Base-by-base conservation (phyloP, 73 alveolate species). In the Loxodes magnus region DNA sequence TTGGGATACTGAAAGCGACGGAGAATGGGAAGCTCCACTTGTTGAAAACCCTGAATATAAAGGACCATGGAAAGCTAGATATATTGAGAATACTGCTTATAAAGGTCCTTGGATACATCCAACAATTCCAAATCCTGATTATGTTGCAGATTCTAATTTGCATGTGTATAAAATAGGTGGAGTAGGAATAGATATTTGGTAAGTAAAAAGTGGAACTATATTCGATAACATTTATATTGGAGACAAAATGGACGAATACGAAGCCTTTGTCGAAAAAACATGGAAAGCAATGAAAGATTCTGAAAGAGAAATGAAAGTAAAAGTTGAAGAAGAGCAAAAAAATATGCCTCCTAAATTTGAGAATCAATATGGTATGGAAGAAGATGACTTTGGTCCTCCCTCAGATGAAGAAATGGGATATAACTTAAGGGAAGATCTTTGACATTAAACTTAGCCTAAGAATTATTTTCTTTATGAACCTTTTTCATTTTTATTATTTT, bases 101-200 rank as follows among this genome's bases (percentile, higher is more conserved):
- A 56, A 56, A 43, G 71, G 71, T 1, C 64, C 71, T 9, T 56
- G 71, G 71, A 22, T 6, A 4, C 60, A 25, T 23, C 71, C 71
- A 7, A 6, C 10, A 34, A 43, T 56, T 14, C 50, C 58, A 5
- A 56, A 56, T 38, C 73, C 64, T 49, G 64, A 59, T 3, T 50
- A 46, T 26, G 27, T 22, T 16, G 15, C 15, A 12, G 39, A 46
- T 1, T n/a, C 46, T n/a, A 24, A 46, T 9, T 20, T 25, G 14
- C 39, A 46, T 2, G 39, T 9, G 9, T 9, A n/a, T 10, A 21
- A 22, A 12, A 20, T 51, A 19, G 75, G 75, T 14, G 75, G 75
- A 10, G 67, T 61, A 1, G 75, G 56, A 9, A 21, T 61, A 7
- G 75, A 61, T 34, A n/a, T 61, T 4, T 46, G 34, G 42, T 56